These are phyloP conservation scores for Vigna mungo DNA, from an alignment of 306 rosid species.

Conservation along the genomic window DNA sequence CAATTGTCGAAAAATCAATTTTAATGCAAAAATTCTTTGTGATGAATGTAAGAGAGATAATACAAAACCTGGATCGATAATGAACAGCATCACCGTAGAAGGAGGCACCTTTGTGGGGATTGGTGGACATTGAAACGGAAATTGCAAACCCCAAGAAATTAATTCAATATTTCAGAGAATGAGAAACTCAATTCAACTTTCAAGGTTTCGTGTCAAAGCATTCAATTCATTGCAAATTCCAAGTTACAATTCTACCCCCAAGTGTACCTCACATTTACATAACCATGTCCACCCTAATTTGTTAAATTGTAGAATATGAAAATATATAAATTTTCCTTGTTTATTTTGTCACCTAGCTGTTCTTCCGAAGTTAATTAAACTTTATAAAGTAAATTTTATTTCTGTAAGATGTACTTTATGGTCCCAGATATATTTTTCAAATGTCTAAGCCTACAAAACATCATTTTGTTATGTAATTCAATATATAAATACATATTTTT, in stretches of 20 bases:
- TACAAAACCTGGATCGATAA: constrained; percentile 66
- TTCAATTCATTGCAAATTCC: neutral
- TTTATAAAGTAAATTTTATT: no score
- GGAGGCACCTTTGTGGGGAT: constrained; percentile 57
- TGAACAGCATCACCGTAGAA: constrained; percentile 65
- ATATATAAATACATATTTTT: no score
- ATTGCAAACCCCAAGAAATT: constrained; percentile 17
- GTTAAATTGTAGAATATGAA: no score
- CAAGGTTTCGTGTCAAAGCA: constrained; percentile 7
- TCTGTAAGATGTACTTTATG: no score
- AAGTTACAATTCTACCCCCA: neutral
- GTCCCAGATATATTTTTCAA: no score
- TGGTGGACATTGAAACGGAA: constrained; percentile 62
- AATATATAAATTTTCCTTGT: no score
- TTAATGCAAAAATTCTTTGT: neutral
- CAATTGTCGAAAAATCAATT: constrained; percentile 17
- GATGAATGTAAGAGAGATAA: neutral
- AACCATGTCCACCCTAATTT: neutral
- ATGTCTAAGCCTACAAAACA: no score
- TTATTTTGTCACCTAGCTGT: neutral
- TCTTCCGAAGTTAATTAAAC: no score
- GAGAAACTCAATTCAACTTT: neutral
- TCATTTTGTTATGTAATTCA: no score
- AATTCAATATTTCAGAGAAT: neutral
- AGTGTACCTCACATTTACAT: neutral